Evolutionary conservation across 768 basidiomycete species (phyloP), one percentile per base, ranked within the genome.

Genomic region (Coprinopsis strossmayeri): DNA sequence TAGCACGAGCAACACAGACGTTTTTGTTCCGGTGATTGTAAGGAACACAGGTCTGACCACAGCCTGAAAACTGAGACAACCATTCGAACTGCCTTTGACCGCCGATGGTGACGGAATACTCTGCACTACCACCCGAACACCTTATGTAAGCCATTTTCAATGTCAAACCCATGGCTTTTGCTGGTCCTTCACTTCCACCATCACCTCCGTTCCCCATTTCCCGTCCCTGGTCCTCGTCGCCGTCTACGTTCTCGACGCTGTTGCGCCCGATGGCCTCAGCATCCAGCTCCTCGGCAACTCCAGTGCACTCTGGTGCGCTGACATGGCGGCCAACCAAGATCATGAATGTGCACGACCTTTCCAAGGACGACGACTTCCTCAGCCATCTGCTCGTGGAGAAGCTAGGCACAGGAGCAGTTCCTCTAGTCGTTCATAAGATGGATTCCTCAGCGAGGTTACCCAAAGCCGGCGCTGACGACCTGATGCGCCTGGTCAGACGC

Each of bases 361-460:
- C 89, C 59, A 82, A 80, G 65, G 90, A 92, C 69, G 90, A 92
- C 64, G 90, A 92, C 68, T 91, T 91, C 64, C 82, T 92, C 63
- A 87, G 84, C 60, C 87, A 91, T 69, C 76, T 92, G 32, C 80
- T 92, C 49, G 87, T 92, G 53, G 89, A 92, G 69, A 91, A 91
- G 58, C 79, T 92, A 27, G 89, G 90, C 37, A 88, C 88, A 2
- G 85, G 85, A 26, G 65, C 64, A 5, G 83, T 84, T 5, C 89
- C 90, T n/a, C 74, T 92, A 46, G 77, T 83, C 49, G 90, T 92
- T 12, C 89, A 92, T 72, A 91, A 90, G 67, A 92, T 92, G 89
- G 88, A 91, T 63, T 70, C 84, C 21, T 76, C 79, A 52, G 76
- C 86, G 48, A 74, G 81, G 42, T 74, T 91, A 24, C 90, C 90